phyloP scores from a whole-genome alignment of 352 stramenopile genomes.

The Pythium coloratum region DNA sequence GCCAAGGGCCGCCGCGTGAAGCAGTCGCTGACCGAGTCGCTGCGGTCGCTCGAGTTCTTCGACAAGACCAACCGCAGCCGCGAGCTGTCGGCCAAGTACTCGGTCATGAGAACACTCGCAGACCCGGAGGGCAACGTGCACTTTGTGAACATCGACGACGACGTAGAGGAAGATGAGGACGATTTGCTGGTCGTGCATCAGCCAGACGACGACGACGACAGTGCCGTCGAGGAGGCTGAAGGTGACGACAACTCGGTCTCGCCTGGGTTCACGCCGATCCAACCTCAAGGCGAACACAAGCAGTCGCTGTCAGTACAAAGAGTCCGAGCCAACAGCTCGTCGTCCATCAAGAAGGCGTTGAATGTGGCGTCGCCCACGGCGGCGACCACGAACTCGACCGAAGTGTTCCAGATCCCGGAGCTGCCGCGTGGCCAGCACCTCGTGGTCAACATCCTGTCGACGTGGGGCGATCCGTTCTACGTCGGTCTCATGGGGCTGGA shows the following conservation, averaged over 20 bases:
- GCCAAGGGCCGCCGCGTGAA: slow-evolving; percentile 58
- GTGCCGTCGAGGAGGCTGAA: neutral
- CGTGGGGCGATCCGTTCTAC: slow-evolving; percentile 91
- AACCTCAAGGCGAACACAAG: neutral
- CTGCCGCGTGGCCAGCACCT: slow-evolving; percentile 70
- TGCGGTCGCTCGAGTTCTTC: slow-evolving; percentile 72
- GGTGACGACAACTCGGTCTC: neutral
- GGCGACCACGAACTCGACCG: slow-evolving; percentile 17
- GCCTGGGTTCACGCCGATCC: neutral
- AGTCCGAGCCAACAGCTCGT: neutral
- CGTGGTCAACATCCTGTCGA: slow-evolving; percentile 84
- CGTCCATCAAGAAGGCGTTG: neutral
- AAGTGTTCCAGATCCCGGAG: slow-evolving; percentile 68
- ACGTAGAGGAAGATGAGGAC: slow-evolving; percentile 11
- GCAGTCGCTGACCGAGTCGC: slow-evolving; percentile 67
- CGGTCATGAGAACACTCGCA: slow-evolving; percentile 53
- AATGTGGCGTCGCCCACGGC: neutral
- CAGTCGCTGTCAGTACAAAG: neutral
- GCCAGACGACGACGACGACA: neutral
- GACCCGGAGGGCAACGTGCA: slow-evolving; percentile 77
- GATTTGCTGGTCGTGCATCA: slow-evolving; percentile 4
- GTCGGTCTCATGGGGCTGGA: slow-evolving; percentile 90
- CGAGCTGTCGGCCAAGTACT: slow-evolving; percentile 58
- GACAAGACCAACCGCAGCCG: slow-evolving; percentile 72
- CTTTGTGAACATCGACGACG: slow-evolving; percentile 72